A percentile compares a stretch with the other conserved stretches of the same genome.
Conservation (phyloP, 495 filamentous ascomycete species). For the Staphylotrichum longicolle region DNA sequence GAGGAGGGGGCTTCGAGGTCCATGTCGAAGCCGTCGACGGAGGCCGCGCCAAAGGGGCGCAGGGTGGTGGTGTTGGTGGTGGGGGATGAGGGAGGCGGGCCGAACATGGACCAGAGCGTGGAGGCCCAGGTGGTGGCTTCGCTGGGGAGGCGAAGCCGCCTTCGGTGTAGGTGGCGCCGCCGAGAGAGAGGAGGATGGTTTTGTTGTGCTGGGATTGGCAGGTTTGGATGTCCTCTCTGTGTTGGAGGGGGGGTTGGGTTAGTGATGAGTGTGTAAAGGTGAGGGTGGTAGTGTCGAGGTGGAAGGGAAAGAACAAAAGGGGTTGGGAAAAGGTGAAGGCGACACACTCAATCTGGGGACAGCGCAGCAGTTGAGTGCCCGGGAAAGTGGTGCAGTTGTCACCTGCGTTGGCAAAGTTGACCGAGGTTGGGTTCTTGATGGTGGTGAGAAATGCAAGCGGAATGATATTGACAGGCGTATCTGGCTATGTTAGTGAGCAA, state of each 20-base stretch:
- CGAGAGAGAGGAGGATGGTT: conserved; percentile 65
- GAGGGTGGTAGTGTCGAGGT: neutral
- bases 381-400: conserved; percentile 57
- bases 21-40: conserved; percentile 72
- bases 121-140: conserved; percentile 57
- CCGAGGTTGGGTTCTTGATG: conserved; percentile 51
- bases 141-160: conserved; percentile 55
- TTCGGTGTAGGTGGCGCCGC: conserved; percentile 61
- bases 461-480: conserved; percentile 47
- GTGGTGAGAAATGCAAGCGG: conserved; percentile 60
- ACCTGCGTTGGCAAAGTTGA: conserved; percentile 62
- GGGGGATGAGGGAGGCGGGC: conserved; percentile 39
- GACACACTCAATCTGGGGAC: conserved; percentile 57
- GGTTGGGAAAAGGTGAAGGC: neutral
- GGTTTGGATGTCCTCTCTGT: conserved; percentile 55
- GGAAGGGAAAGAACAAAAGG: neutral
- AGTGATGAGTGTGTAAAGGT: neutral
- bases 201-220: conserved; percentile 62
- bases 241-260: conserved; percentile 2
- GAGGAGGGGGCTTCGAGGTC: conserved; percentile 54
- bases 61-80: conserved; percentile 34
- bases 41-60: conserved; percentile 63
- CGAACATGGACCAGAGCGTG: conserved; percentile 67
- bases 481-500: conserved; percentile 19
- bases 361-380: conserved; percentile 56